Evolutionary conservation across 257 asterid genomes (phyloP).

Genomic region (Plantago ovata): DNA sequence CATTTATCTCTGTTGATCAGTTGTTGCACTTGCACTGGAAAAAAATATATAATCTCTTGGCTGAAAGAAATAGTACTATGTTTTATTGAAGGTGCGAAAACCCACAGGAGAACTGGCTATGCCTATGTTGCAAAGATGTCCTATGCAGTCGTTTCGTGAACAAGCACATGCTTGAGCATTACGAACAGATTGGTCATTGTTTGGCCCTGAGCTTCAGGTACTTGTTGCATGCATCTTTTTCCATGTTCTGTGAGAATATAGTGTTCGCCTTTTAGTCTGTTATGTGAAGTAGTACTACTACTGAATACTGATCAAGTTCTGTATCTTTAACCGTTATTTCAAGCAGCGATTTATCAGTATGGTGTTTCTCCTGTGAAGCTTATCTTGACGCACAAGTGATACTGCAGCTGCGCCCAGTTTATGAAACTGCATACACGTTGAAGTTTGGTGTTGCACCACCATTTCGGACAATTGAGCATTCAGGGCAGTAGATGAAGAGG

Average conservation of each 20-base stretch:
- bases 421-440: constrained; percentile 74
- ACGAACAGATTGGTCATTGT: constrained; percentile 41
- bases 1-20: too few species aligned
- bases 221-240: background rate
- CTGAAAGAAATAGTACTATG: too few species aligned
- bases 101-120: constrained; percentile 80
- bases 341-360: constrained; percentile 80
- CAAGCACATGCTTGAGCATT: constrained; percentile 92
- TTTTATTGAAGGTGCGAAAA: constrained; percentile 56
- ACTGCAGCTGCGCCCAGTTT: constrained; percentile 46
- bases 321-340: constrained; percentile 3
- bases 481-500: too few species aligned
- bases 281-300: too few species aligned
- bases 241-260: background rate
- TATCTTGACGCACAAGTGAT: constrained; percentile 82
- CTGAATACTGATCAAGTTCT: too few species aligned
- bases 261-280: too few species aligned
- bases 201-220: constrained; percentile 85
- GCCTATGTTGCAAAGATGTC: constrained; percentile 83
- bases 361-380: constrained; percentile 91
- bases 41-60: too few species aligned
- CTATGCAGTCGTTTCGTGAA: constrained; percentile 89
- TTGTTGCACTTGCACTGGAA: too few species aligned
- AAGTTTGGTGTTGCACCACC: constrained; percentile 83
- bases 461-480: constrained; percentile 24